phyloP scores from a whole-genome alignment of 768 basidiomycete genomes.

The Boletus patriciae region DNA sequence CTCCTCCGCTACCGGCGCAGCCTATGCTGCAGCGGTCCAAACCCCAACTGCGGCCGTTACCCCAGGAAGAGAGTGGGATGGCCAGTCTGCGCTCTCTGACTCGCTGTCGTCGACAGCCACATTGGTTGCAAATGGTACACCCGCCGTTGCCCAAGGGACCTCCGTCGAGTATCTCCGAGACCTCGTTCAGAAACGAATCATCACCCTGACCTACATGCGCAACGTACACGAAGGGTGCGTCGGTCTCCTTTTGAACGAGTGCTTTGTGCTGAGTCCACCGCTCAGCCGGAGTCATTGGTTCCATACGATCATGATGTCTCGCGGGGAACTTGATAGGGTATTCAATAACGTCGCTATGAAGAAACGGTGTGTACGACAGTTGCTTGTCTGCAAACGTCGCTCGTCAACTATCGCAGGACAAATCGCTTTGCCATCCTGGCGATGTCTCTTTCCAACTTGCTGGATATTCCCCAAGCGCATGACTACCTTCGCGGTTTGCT shows the following conservation, averaged over 20 bases:
- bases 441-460: constrained; percentile 78
- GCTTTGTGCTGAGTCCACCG: not conserved
- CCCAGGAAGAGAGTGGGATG: constrained; percentile 65
- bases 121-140: constrained; percentile 37
- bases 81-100: constrained; percentile 62
- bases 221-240: constrained; percentile 85
- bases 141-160: constrained; percentile 53
- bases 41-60: constrained; percentile 41
- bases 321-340: constrained; percentile 66
- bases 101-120: constrained; percentile 40
- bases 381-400: not conserved
- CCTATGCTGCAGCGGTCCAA: constrained; percentile 38
- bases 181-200: constrained; percentile 78
- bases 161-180: constrained; percentile 79
- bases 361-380: constrained; percentile 55
- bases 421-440: constrained; percentile 81
- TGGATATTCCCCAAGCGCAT: constrained; percentile 77
- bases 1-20: constrained; percentile 37
- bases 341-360: constrained; percentile 77
- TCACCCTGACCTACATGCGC: constrained; percentile 81
- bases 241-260: not conserved
- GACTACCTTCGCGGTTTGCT: constrained; percentile 78
- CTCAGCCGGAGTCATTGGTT: constrained; percentile 81
- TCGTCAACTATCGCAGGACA: constrained; percentile 49
- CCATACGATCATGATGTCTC: constrained; percentile 80